Evolutionary conservation across 768 basidiomycete genomes (phyloP).

Genomic region (Amanita phalloides): DNA sequence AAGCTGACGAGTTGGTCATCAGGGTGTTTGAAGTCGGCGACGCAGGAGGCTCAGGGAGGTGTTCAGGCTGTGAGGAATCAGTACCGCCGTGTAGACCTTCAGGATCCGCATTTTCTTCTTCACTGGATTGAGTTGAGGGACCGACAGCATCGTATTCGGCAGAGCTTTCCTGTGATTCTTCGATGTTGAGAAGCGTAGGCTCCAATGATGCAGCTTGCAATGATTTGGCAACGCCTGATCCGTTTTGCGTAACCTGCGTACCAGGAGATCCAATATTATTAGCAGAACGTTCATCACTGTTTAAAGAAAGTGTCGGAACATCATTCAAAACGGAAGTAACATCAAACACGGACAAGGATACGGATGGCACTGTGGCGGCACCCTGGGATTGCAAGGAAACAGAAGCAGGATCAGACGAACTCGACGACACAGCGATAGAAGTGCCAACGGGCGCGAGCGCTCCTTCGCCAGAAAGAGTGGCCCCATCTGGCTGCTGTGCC

Average conservation of each 20-base stretch:
- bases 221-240: slow-evolving; percentile 18
- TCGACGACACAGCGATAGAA: background rate
- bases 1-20: slow-evolving; percentile 27
- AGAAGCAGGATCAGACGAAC: slow-evolving; percentile 9
- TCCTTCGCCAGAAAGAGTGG: background rate
- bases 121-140: slow-evolving; percentile 7
- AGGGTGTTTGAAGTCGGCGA: slow-evolving; percentile 45
- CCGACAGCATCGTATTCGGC: background rate
- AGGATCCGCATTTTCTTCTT: slow-evolving; percentile 7
- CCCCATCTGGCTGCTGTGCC: slow-evolving; percentile 4
- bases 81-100: slow-evolving; percentile 7
- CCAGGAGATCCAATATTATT: slow-evolving; percentile 35
- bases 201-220: slow-evolving; percentile 37
- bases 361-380: slow-evolving; percentile 20
- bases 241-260: slow-evolving; percentile 19
- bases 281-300: slow-evolving; percentile 36
- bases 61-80: slow-evolving; percentile 25
- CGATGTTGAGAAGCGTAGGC: slow-evolving; percentile 41
- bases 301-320: slow-evolving; percentile 20
- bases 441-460: background rate
- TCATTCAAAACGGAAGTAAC: slow-evolving; percentile 22
- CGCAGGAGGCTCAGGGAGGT: slow-evolving; percentile 48
- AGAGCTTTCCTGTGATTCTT: slow-evolving; percentile 11
- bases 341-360: slow-evolving; percentile 41
- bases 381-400: slow-evolving; percentile 19